A percentile compares a stretch with the other conserved stretches of the same genome.
phyloP scores from a whole-genome alignment of 2,329 filamentous ascomycete genomes.

The Aureobasidium sp. region DNA sequence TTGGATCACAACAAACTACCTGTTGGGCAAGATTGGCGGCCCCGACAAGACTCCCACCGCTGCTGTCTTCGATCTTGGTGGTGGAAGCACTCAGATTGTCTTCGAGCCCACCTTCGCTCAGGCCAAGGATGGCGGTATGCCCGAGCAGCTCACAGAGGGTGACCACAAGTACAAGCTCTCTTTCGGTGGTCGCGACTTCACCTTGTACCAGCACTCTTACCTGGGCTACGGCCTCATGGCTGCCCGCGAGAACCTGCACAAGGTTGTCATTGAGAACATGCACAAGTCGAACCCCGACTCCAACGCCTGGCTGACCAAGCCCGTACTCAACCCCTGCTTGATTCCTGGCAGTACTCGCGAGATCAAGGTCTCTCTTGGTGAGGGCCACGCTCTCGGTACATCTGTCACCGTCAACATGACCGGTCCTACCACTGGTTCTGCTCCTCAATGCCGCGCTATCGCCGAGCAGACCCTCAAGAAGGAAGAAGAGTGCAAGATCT shows the following conservation, averaged over 20 bases:
- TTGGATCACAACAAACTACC: conserved; percentile 98
- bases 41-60: conserved; percentile 86
- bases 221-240: conserved; percentile 95
- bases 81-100: conserved; percentile 96
- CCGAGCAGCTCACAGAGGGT: conserved; percentile 73
- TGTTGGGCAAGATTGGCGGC: conserved; percentile 92
- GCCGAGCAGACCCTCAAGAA: conserved; percentile 89
- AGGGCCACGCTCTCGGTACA: conserved; percentile 56
- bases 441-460: conserved; percentile 81
- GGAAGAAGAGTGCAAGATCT: conserved; percentile 68
- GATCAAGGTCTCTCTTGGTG: conserved; percentile 63
- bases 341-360: conserved; percentile 67
- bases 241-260: conserved; percentile 79
- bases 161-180: conserved; percentile 92
- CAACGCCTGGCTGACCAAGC: conserved; percentile 57
- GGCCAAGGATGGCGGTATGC: conserved; percentile 66
- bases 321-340: conserved; percentile 79
- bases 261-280: conserved; percentile 63
- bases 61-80: conserved; percentile 90
- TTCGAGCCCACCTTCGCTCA: conserved; percentile 91
- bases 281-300: conserved; percentile 52
- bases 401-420: conserved; percentile 73
- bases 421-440: conserved; percentile 65
- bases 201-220: conserved; percentile 96
- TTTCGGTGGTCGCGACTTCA: conserved; percentile 85